Percentiles rank a stretch among this genome's conserved stretches.
Evolutionary conservation across 1,284 basidiomycete genomes (phyloP).

Genomic region (Schizophyllum amplum): DNA sequence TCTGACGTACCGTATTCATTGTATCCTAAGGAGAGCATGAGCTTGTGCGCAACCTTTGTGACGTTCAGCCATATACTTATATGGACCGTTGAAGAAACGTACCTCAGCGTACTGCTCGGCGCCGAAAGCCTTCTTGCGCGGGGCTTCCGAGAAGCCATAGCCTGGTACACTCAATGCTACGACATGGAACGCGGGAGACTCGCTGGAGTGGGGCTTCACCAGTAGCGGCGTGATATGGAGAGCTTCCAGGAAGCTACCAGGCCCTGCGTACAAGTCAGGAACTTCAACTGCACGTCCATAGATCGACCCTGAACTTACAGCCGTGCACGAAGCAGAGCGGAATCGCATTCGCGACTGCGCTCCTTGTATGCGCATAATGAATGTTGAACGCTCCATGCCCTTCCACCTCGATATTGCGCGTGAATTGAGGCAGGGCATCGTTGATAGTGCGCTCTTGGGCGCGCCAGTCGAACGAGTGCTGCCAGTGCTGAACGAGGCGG

Average conservation of each 20-base stretch:
- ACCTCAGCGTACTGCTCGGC: constrained; percentile 34
- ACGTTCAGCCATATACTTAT: too few species aligned
- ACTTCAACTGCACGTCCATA: not conserved
- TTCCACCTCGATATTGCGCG: constrained; percentile 33
- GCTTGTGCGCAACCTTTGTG: constrained; percentile 30
- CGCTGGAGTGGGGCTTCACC: constrained; percentile 24
- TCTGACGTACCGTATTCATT: constrained; percentile 36
- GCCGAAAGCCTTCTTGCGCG: constrained; percentile 24
- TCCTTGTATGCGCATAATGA: constrained; percentile 44
- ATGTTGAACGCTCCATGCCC: constrained; percentile 34
- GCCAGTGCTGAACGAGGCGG: constrained; percentile 35
- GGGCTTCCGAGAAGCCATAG: constrained; percentile 45
- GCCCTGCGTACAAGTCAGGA: constrained; percentile 32
- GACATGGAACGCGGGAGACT: constrained; percentile 52
- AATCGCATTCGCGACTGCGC: constrained; percentile 32
- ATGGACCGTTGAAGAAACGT: constrained; percentile 6
- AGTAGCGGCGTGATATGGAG: constrained; percentile 46
- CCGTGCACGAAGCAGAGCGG: constrained; percentile 47
- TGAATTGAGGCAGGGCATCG: constrained; percentile 39
- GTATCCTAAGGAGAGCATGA: constrained; percentile 47
- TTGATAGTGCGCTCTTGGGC: constrained; percentile 36
- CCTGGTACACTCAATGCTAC: constrained; percentile 46
- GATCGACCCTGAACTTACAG: constrained; percentile 25
- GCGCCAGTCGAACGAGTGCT: constrained; percentile 39
- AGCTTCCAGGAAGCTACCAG: constrained; percentile 50